phyloP scores from a whole-genome alignment of 2,329 filamentous ascomycete species.

The Colletotrichum sp. region DNA sequence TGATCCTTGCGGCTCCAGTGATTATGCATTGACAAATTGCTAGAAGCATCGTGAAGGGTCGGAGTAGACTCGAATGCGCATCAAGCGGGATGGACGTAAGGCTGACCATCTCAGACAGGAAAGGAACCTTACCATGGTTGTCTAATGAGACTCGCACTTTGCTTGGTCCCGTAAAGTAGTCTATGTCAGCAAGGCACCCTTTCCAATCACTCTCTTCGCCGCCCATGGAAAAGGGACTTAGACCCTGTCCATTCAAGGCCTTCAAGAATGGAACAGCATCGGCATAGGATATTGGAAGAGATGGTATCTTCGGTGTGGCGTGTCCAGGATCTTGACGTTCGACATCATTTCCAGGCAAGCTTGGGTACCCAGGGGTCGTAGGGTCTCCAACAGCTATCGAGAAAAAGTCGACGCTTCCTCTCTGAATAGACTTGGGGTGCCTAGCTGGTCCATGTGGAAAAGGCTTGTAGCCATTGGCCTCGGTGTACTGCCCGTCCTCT shows the following conservation, averaged over 20 bases:
- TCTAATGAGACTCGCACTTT: background rate
- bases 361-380: slow-evolving; percentile 77
- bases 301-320: background rate
- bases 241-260: background rate
- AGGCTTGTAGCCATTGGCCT: slow-evolving; percentile 44
- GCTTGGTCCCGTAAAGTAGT: background rate
- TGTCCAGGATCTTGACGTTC: slow-evolving; percentile 58
- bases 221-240: background rate
- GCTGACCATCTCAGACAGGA: background rate
- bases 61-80: background rate
- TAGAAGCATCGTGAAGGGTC: background rate
- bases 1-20: background rate
- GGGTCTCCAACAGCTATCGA: slow-evolving; percentile 59
- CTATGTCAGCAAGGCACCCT: background rate
- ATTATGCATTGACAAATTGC: background rate
- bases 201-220: background rate
- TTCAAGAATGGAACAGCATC: background rate
- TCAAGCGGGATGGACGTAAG: background rate
- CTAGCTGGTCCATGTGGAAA: slow-evolving; percentile 75
- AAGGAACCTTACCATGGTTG: background rate
- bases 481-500: background rate
- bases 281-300: background rate
- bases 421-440: slow-evolving; percentile 73
- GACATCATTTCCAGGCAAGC: slow-evolving; percentile 63
- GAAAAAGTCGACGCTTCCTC: slow-evolving; percentile 73